phyloP scores from a whole-genome alignment of 2,329 filamentous ascomycete genomes.

The Curvularia spicifera region DNA sequence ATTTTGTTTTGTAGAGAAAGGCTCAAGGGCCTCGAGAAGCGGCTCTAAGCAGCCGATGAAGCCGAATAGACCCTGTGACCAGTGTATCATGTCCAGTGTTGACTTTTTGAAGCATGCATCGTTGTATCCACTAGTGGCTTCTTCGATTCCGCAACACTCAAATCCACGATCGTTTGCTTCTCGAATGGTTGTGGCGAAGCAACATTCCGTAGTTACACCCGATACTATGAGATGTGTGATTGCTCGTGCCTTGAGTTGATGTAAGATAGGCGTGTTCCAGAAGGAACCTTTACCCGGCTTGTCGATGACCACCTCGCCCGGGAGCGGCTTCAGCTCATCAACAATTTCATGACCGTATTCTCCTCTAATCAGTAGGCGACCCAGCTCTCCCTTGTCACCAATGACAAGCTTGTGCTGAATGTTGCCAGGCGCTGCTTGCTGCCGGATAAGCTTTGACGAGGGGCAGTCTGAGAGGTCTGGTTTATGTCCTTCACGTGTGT shows the following conservation, averaged over 20 bases:
- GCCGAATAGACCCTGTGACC: slow-evolving; percentile 60
- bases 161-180: slow-evolving; percentile 68
- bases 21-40: slow-evolving; percentile 38
- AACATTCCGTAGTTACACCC: slow-evolving; percentile 67
- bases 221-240: slow-evolving; percentile 65
- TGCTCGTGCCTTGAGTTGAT: slow-evolving; percentile 60
- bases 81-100: slow-evolving; percentile 59
- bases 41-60: slow-evolving; percentile 56
- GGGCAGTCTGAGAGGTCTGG: slow-evolving; percentile 62
- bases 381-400: slow-evolving; percentile 61
- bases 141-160: slow-evolving; percentile 59
- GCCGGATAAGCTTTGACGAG: slow-evolving; percentile 58
- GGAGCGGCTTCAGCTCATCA: slow-evolving; percentile 59
- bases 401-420: slow-evolving; percentile 56
- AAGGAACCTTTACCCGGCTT: slow-evolving; percentile 67
- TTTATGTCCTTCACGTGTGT: slow-evolving; percentile 58
- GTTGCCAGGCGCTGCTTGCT: slow-evolving; percentile 56
- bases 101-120: slow-evolving; percentile 55
- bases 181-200: slow-evolving; percentile 62
- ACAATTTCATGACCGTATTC: slow-evolving; percentile 64
- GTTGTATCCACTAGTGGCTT: slow-evolving; percentile 57
- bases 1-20: slow-evolving; percentile 13
- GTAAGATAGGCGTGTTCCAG: slow-evolving; percentile 63
- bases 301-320: slow-evolving; percentile 63
- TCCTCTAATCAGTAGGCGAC: slow-evolving; percentile 60